Base-by-base conservation (phyloP, 306 rosid species). In the Cicer yamashitae region DNA sequence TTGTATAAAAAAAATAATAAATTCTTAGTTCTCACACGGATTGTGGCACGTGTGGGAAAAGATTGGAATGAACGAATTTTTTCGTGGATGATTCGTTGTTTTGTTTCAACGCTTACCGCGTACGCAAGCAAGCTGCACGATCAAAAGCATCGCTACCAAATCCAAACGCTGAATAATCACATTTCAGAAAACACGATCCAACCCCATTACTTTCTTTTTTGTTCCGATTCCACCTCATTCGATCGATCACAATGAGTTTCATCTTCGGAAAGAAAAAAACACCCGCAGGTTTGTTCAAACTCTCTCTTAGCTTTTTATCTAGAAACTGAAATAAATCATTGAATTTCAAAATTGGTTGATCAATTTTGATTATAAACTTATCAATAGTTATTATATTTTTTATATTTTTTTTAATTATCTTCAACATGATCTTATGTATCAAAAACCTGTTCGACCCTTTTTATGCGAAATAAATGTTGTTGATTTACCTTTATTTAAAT, bases 251-350 rank as follows among this genome's bases (percentile, higher is more conserved):
- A 81, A 93, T 94, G 98, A 94, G 98, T 83, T 96, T 92, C 82
- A 79, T 94, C 81, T 94, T 92, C 81, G 97, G 99, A 65, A 92
- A 92, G 91, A 84, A 89, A 8, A 94, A 94, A 76, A 94, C 97
- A 10, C 93, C 99, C 70, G 97, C 99, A 83, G 97, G 97, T 92
- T 77, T 48, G 60, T 73, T 47, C 58, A 64, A 6, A 74, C 18
- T 43, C 11, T 51, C 7, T 62, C 56, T 44, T 46, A 1, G 6
- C 3, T 43, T 1, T 59, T 1, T 37, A 10, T 64, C 2, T 14
- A 13, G 0, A n/a, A 37, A 5, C 1, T 9, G 0, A 8, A 11
- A 30, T 37, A 3, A 10, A 39, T 10, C 5, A 17, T 6, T n/a
- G 8, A 59, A 37, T 71, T 63, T 63, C 39, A 2, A 44, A 64